Base-by-base conservation (phyloP, 1,284 basidiomycete species). In the Xanthoconium separans region DNA sequence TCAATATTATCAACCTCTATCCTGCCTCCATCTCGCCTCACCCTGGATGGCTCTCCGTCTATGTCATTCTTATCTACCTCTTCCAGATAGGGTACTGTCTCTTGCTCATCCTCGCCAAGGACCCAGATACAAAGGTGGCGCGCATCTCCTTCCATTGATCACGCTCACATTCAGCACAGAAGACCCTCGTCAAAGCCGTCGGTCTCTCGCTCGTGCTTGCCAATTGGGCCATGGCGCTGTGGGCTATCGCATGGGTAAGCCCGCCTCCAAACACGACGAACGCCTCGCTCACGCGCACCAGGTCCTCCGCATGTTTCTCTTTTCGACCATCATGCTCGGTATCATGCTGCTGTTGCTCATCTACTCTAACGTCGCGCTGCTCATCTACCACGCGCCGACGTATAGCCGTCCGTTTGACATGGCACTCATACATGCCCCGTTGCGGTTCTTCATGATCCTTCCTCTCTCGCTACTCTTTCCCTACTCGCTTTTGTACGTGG, bases 151-250 rank as follows among this genome's bases (percentile, higher is more conserved):
- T 5, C 6, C 15, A n/a, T 24, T 29, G 12, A 29, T 20, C n/a
- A 18, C 18, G 6, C 27, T 60, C 20, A 56, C 20, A 20, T 42
- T 27, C 9, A 18, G 4, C 42, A 22, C 56, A 88, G 84, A 77
- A 73, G 50, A 80, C 88, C 0, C 70, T 93, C 6, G 79, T 87
- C 1, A 84, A 89, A 61, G 91, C 85, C 7, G 88, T 93, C 11
- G 93, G 93, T 0, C 67, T 89, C 4, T 79, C 87, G 2, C 79
- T 95, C 42, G 89, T 94, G 0, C 66, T 91, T 27, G 82, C 89
- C 5, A 95, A 96, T 65, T 88, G 90, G 79, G 63, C 89, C 8
- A 87, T 93, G 81, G 91, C 89, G 0, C 70, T 82, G 4, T 95
- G 92, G 91, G 89, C 89, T 0, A 80, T 95, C 40, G 76, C 86